These are phyloP conservation scores for Euphorbia pulcherrima DNA, from an alignment of 345 rosid genomes.

Conservation along the genomic window DNA sequence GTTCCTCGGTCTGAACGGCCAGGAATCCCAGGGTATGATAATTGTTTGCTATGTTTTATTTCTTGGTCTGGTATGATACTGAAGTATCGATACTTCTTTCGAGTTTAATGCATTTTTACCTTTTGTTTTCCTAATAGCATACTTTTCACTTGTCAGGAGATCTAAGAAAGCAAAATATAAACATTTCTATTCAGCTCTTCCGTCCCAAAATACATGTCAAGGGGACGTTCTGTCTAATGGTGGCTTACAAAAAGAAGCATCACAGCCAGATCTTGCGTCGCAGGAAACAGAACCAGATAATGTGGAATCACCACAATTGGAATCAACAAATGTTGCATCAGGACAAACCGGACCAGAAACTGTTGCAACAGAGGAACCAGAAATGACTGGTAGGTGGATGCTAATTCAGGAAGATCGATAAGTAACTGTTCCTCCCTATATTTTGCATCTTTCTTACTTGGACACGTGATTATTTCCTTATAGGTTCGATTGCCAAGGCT, in stretches of 20 bases:
- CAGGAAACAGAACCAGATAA: not conserved
- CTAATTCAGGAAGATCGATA: slow-evolving; percentile 14
- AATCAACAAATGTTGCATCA: slow-evolving; percentile 22
- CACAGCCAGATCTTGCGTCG: slow-evolving; percentile 13
- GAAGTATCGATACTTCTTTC: not conserved
- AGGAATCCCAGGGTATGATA: slow-evolving; percentile 55
- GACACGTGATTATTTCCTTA: slow-evolving; percentile 16
- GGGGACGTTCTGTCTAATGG: slow-evolving; percentile 26
- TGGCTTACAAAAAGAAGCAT: slow-evolving; percentile 30
- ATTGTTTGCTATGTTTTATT: not conserved
- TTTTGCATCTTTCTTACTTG: slow-evolving; percentile 14
- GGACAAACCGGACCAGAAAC: slow-evolving; percentile 22
- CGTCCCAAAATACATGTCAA: slow-evolving; percentile 37
- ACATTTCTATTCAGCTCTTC: slow-evolving; percentile 35
- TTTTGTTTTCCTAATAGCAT: not conserved
- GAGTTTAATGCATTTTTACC: not conserved
- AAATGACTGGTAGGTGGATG: slow-evolving; percentile 43
- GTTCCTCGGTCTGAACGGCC: slow-evolving; percentile 55
- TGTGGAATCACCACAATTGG: not conserved
- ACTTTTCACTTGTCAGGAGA: slow-evolving; percentile 34
- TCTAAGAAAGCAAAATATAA: slow-evolving; percentile 41
- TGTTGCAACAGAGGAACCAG: slow-evolving; percentile 15
- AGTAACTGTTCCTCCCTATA: slow-evolving; percentile 3
- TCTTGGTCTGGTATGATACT: not conserved
- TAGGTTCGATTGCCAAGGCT: slow-evolving; percentile 41